Base-by-base conservation (phyloP, 805 yeast species). In the Lipomyces yamadae region DNA sequence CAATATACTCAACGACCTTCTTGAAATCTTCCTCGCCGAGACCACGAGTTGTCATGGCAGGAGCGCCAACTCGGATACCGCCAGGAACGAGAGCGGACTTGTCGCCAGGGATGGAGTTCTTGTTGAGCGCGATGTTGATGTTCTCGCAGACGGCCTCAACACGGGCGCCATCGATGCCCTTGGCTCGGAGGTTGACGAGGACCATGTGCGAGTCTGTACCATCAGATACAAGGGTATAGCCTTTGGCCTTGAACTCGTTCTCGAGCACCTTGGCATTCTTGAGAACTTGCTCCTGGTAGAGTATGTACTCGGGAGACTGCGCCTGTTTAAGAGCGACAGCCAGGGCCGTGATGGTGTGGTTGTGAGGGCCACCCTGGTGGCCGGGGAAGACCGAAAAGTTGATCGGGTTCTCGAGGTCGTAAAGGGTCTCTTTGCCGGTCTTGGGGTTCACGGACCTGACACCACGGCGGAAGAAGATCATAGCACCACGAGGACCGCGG, bases 311-410 rank as follows among this genome's bases (percentile, higher is more conserved):
- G 68, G 96, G 96, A 61, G 91, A 83, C 71, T 86, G 84, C 68
- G 97, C 96, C 83, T 95, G 99, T 79, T 92, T 92, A 78, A 95
- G 86, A 61, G 99, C 98, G 71, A 93, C 95, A 18, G 98, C 98
- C 76, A 95, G 83, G 45, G 98, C 99, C 74, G 98, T 89, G 78
- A 95, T 95, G 73, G 99, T 95, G 83, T 95, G 99, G 85, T 95
- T 95, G 83, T 95, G 98, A 75, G 99, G 99, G 79, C 99, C 99
- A 84, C 99, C 99, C 84, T 95, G 99, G 82, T 95, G 99, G 73
- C 97, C 99, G 76, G 99, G 99, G 94, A 95, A 95, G 63, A 95
- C 99, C 8, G 98, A 92, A 81, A 95, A 95, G 85, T 95, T 95
- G 82, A 95, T 93, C 79, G 91, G 91, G 80, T 87, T 89, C 81